These are phyloP conservation scores for Lonicera japonica DNA, from an alignment of 129 eudicot genomes.

Conservation along the genomic window DNA sequence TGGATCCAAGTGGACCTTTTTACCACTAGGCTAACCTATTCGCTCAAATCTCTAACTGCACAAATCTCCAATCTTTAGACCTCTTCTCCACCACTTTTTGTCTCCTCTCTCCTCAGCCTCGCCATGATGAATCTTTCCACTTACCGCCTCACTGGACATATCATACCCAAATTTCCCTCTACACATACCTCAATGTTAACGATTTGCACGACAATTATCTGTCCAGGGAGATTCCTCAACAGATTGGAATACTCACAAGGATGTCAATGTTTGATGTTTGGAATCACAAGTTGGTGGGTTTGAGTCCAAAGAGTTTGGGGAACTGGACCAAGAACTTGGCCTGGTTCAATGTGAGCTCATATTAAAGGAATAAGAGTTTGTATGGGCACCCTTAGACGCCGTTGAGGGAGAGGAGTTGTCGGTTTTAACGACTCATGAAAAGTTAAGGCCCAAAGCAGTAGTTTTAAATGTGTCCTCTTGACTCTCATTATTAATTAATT, in stretches of 20 bases:
- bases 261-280: constrained; percentile 75
- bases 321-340: constrained; percentile 64
- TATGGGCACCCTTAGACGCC: constrained; percentile 78
- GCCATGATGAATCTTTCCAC: constrained; percentile 41
- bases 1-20: too few relatives aligned
- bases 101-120: constrained; percentile 44
- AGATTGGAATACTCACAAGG: constrained; percentile 53
- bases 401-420: constrained; percentile 64
- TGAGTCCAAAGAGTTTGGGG: constrained; percentile 57
- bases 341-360: constrained; percentile 69
- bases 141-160: too few relatives aligned
- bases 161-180: constrained; percentile 40
- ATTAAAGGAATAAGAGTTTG: constrained; percentile 58
- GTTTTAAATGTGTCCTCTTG: too few relatives aligned
- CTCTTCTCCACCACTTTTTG: constrained; percentile 52
- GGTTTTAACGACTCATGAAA: constrained; percentile 55
- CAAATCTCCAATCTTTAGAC: constrained; percentile 58
- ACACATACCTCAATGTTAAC: constrained; percentile 51
- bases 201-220: constrained; percentile 63
- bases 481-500: too few relatives aligned
- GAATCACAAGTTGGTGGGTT: constrained; percentile 50
- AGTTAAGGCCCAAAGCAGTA: too few relatives aligned
- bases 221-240: constrained; percentile 59
- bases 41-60: constrained; percentile 29
- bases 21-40: too few relatives aligned